A percentile compares a stretch with the other conserved stretches of the same genome.
These are phyloP conservation scores for Eutrema heterophyllum DNA, from an alignment of 345 rosid genomes.

Conservation along the genomic window DNA sequence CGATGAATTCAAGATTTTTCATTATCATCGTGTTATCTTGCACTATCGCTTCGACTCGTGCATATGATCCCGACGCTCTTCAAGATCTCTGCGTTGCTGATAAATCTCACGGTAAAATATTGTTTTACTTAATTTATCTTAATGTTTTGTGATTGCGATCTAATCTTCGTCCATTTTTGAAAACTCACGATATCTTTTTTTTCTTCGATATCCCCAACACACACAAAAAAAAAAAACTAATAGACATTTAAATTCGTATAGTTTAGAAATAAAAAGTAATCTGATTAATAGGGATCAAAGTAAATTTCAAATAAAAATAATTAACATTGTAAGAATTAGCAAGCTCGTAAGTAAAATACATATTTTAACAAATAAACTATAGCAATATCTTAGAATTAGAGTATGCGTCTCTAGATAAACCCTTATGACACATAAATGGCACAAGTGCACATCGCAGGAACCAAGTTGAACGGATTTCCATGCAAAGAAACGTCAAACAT, in stretches of 20 bases:
- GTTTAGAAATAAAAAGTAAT: not conserved
- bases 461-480: conserved; percentile 51
- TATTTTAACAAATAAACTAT: not conserved
- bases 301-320: not conserved
- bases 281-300: not conserved
- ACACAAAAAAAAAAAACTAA: not conserved
- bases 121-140: not conserved
- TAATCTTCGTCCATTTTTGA: not conserved
- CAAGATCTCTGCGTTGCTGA: conserved; percentile 70
- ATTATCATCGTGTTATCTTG: conserved; percentile 8
- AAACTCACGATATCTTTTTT: not conserved
- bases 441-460: conserved; percentile 28
- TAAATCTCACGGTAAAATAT: conserved; percentile 21
- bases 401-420: too few relatives aligned
- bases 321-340: not conserved
- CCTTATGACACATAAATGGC: too few relatives aligned
- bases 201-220: not conserved
- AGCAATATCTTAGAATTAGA: too few relatives aligned
- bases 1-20: conserved; percentile 7
- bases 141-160: too few relatives aligned
- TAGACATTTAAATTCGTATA: not conserved
- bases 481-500: conserved; percentile 51
- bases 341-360: not conserved
- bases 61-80: conserved; percentile 58
- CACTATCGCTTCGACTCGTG: conserved; percentile 27